Base-by-base conservation (phyloP, 495 filamentous ascomycete species). In the Lasiosphaeria ovina region DNA sequence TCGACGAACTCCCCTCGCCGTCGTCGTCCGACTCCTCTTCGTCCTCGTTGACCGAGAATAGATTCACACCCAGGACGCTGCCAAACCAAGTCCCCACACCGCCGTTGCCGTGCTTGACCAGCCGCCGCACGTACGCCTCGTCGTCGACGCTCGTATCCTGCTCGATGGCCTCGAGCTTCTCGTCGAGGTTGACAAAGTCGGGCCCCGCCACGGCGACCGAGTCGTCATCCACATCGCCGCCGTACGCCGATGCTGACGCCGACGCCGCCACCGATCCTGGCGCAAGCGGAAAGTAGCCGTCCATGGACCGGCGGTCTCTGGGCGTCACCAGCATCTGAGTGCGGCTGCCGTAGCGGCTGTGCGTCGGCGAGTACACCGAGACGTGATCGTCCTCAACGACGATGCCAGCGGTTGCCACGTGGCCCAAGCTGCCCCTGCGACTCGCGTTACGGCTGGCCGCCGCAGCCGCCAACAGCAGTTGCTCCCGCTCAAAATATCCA, bases 41-140 rank as follows among this genome's bases (percentile, higher is more conserved):
- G 59, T 78, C 80, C 68, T 83, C 77, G 56, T 86, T 76, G 9
- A 91, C 86, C 7, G 86, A 83, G 71, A 94, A 93, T 16, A 94
- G 72, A 14, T 85, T 88, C 82, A 90, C 92, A 6, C 86, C 87
- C 42, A 92, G 81, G 59, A 92, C 65, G 51, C 82, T 79, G 63
- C 90, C 90, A 62, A 97, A 80, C 85, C 88, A 91, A 9, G 83
- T 81, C 0, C 88, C 88, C n/a, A 92, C 72, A 4, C 88, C 87
- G 55, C 85, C 86, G 48, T 82, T 83, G n/a, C 80, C 81, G 59
- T 84, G 78, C 55, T 80, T 71, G 31, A 86, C 79, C 14, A 87
- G 67, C 57, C 78, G 70, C 57, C 79, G 78, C 4, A 85, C 71
- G 11, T 80, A 72, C 34, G 82, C 82, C 66, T 88, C 84, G 63